Percentiles rank a stretch among this genome's conserved stretches.
Evolutionary conservation across 345 rosid genomes (phyloP).

Genomic region (Acer negundo): DNA sequence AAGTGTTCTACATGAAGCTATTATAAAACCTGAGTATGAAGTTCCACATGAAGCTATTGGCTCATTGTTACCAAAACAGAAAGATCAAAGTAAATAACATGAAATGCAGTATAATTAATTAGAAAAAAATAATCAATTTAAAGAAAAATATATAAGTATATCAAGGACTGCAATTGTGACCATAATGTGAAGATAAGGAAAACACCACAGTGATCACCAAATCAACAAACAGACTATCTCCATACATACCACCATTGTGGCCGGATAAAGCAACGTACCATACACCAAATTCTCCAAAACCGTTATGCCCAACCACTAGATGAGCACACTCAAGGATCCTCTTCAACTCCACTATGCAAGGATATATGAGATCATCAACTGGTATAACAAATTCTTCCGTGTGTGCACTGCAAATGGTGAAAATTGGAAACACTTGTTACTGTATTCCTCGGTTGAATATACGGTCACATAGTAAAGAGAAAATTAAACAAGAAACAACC

Average conservation of each 20-base stretch:
- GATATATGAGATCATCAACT: slow-evolving; percentile 41
- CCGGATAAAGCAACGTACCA: slow-evolving; percentile 54
- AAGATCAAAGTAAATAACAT: not conserved
- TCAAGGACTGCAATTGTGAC: not conserved
- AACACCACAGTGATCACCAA: not conserved
- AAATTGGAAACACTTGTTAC: slow-evolving; percentile 18
- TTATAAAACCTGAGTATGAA: not conserved
- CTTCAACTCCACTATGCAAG: slow-evolving; percentile 72
- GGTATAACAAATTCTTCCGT: slow-evolving; percentile 52
- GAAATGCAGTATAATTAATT: slow-evolving; percentile 6
- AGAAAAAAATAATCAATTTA: not conserved
- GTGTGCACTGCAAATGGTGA: slow-evolving; percentile 52
- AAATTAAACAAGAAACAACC: not conserved
- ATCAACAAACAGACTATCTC: slow-evolving; percentile 1
- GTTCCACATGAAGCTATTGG: not conserved
- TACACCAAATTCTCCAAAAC: slow-evolving; percentile 71
- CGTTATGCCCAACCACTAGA: slow-evolving; percentile 75
- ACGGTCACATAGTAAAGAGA: not conserved
- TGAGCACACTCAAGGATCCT: slow-evolving; percentile 59
- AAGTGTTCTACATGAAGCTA: not conserved
- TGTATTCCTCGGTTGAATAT: slow-evolving; percentile 5
- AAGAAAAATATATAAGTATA: not conserved
- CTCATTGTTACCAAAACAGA: not conserved
- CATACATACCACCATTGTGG: not conserved
- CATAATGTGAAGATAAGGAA: not conserved